phyloP scores from a whole-genome alignment of 345 rosid genomes.

The Linum lewisii region DNA sequence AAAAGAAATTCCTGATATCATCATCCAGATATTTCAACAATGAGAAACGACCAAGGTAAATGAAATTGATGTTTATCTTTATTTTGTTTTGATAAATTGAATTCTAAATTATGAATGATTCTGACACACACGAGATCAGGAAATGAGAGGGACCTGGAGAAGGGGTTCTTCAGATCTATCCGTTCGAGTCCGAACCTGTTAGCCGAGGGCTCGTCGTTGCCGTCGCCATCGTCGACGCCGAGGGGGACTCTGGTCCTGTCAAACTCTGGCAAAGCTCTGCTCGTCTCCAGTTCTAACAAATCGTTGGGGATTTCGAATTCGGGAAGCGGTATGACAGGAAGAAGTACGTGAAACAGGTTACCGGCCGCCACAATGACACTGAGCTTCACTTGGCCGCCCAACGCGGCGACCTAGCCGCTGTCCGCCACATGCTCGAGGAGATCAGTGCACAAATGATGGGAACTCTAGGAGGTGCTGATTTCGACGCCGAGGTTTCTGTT shows the following conservation, averaged over 20 bases:
- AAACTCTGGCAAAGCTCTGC: conserved; percentile 14
- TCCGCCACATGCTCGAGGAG: conserved; percentile 57
- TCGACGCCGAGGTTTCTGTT: conserved; percentile 70
- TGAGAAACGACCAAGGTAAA: background rate
- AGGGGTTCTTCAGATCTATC: conserved; percentile 15
- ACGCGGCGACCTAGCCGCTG: conserved; percentile 58
- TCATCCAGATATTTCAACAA: background rate
- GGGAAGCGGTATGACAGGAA: conserved; percentile 72
- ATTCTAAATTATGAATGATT: too few relatives aligned
- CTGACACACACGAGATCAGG: conserved; percentile 9
- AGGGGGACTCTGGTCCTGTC: conserved; percentile 22
- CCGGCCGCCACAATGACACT: conserved; percentile 90
- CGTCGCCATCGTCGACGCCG: conserved; percentile 29
- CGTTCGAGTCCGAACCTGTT: conserved; percentile 13
- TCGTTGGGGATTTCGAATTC: conserved; percentile 37
- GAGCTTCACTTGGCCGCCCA: conserved; percentile 90
- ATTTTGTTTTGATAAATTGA: too few relatives aligned
- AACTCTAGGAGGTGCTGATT: conserved; percentile 54
- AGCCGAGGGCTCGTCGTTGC: conserved; percentile 11
- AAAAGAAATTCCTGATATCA: background rate
- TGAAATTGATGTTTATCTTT: too few relatives aligned
- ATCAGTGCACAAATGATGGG: conserved; percentile 67
- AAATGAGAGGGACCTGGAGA: conserved; percentile 30
- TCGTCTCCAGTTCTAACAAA: conserved; percentile 34
- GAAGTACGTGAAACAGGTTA: conserved; percentile 91